Evolutionary conservation across 164 flowering plant species (phyloP).

Genomic region (Tinospora cordifolia): DNA sequence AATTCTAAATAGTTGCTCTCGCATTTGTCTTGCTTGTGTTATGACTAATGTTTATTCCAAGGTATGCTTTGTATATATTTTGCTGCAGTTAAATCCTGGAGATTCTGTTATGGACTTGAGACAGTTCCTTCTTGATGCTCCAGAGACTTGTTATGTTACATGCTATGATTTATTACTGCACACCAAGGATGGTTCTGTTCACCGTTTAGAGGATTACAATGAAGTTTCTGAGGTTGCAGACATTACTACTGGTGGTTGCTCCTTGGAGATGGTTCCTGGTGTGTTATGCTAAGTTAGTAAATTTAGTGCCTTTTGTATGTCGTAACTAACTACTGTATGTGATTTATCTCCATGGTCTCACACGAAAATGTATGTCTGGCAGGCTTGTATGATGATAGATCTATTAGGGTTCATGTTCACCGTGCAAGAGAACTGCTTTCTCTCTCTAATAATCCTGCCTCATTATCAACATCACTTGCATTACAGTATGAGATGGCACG

Average conservation of each 20-base stretch:
- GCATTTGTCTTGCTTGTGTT: not conserved
- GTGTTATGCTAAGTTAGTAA: constrained; percentile 11
- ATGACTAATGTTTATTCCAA: not conserved
- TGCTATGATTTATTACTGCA: constrained; percentile 87
- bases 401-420: constrained; percentile 86
- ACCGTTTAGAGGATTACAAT: constrained; percentile 83
- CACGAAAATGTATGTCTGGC: constrained; percentile 23
- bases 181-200: constrained; percentile 71
- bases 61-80: not conserved
- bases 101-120: constrained; percentile 97
- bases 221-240: constrained; percentile 97
- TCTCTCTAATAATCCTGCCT: constrained; percentile 71
- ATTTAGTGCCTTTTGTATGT: not conserved
- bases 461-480: constrained; percentile 86
- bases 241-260: constrained; percentile 80
- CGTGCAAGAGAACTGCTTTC: constrained; percentile 88
- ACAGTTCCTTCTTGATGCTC: constrained; percentile 97
- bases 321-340: not conserved
- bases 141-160: constrained; percentile 86
- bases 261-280: constrained; percentile 95
- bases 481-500: constrained; percentile 64
- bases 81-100: constrained; percentile 82
- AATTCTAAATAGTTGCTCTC: not conserved
- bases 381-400: constrained; percentile 93
- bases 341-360: constrained; percentile 1